Evolutionary conservation across 2,329 filamentous ascomycete genomes (phyloP).

Genomic region (Arthroderma sp.): DNA sequence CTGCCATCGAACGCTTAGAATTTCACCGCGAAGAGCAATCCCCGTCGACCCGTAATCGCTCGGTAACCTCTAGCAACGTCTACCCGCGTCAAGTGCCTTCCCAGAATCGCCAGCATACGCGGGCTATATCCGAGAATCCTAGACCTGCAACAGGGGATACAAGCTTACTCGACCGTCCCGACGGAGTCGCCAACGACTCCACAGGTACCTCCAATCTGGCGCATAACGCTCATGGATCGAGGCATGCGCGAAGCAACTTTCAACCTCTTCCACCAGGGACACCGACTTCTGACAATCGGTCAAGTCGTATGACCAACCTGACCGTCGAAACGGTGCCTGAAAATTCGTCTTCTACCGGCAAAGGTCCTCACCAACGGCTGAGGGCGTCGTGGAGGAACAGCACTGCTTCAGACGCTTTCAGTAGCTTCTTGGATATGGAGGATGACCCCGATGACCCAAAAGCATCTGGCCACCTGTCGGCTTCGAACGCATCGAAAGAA

Average conservation of each 20-base stretch:
- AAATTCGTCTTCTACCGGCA: constrained; percentile 17
- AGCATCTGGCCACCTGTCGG: constrained; percentile 13
- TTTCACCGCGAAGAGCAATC: too few relatives aligned
- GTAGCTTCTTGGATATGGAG: constrained; percentile 31
- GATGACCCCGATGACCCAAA: constrained; percentile 26
- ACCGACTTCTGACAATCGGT: constrained; percentile 22
- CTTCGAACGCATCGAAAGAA: constrained; percentile 19
- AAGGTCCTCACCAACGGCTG: constrained; percentile 20
- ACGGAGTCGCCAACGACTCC: constrained; percentile 5
- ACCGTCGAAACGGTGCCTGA: constrained; percentile 14
- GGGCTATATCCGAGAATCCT: constrained; percentile 55
- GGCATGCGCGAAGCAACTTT: constrained; percentile 39
- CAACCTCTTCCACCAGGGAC: constrained; percentile 36
- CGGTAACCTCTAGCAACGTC: constrained; percentile 49
- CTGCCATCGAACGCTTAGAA: too few relatives aligned
- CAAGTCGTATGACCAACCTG: constrained; percentile 21
- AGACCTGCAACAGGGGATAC: constrained; percentile 29
- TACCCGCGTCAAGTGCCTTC: constrained; percentile 41
- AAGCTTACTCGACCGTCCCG: constrained; percentile 5
- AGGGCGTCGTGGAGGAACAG: constrained; percentile 27
- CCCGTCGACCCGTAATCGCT: constrained; percentile 36
- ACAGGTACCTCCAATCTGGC: constrained; percentile 13
- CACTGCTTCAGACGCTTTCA: constrained; percentile 29
- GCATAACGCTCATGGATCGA: constrained; percentile 27
- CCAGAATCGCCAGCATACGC: constrained; percentile 50